These are phyloP conservation scores for Berberis vulgaris DNA, from an alignment of 164 flowering plant genomes.

Conservation along the genomic window DNA sequence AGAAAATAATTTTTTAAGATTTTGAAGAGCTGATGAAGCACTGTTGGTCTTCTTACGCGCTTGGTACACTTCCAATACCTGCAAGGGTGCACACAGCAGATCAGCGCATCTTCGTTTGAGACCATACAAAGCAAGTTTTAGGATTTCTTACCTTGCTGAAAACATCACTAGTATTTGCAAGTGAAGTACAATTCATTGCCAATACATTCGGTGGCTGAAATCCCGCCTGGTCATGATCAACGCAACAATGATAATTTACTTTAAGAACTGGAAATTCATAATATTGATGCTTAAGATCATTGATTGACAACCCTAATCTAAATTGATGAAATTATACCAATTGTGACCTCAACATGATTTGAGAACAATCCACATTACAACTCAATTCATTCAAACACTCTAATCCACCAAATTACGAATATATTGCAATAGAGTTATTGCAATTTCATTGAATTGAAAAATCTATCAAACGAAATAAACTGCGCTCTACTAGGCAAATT, in stretches of 20 bases:
- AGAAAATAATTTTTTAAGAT: constrained; percentile 54
- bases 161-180: constrained; percentile 53
- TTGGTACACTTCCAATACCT: constrained; percentile 47
- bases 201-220: constrained; percentile 48
- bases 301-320: too few species aligned
- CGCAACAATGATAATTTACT: too few species aligned
- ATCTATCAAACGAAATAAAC: not conserved
- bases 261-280: too few species aligned
- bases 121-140: not conserved
- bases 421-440: not conserved
- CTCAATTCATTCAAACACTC: too few species aligned
- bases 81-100: constrained; percentile 4
- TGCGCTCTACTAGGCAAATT: not conserved
- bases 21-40: constrained; percentile 38
- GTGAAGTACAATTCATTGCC: constrained; percentile 63
- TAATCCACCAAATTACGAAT: not conserved
- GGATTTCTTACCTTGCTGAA: constrained; percentile 57
- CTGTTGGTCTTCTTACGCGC: constrained; percentile 31
- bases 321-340: too few species aligned
- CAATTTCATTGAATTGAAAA: too few species aligned
- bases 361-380: too few species aligned
- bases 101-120: constrained; percentile 4
- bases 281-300: too few species aligned
- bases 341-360: too few species aligned
- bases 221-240: constrained; percentile 37